These are phyloP conservation scores for Desmodesmus armatus DNA, from an alignment of 139 green algal species.

Conservation along the genomic window DNA sequence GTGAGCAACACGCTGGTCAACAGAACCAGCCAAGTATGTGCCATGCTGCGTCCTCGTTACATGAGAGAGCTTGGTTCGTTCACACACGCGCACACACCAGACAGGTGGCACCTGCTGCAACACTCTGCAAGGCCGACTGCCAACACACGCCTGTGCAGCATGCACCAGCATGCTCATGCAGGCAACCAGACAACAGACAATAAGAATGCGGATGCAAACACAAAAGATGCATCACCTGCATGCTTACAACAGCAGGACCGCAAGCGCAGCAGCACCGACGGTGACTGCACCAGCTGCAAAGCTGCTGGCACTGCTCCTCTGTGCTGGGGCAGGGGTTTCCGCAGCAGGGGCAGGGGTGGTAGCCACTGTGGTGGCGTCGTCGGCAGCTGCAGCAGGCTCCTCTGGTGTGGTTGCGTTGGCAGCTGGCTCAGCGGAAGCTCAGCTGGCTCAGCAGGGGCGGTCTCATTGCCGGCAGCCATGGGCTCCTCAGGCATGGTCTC, in stretches of 20 bases:
- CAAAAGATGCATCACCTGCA: not conserved
- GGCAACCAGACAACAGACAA: not conserved
- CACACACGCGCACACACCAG: too few relatives aligned
- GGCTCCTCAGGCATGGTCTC: not conserved
- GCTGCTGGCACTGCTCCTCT: not conserved
- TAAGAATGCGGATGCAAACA: not conserved
- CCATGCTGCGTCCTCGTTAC: too few relatives aligned
- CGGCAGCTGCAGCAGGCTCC: not conserved
- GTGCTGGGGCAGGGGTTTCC: not conserved
- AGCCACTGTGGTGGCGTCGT: not conserved
- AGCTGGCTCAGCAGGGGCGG: not conserved
- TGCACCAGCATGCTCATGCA: too few relatives aligned
- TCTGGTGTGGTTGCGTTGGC: not conserved
- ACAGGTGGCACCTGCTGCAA: too few relatives aligned
- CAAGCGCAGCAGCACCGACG: constrained; percentile 19
- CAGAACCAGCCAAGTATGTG: too few relatives aligned
- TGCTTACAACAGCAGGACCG: constrained; percentile 24
- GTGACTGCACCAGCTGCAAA: constrained; percentile 6
- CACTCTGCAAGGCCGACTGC: too few relatives aligned
- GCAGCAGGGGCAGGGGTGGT: too few relatives aligned
- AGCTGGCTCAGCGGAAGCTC: not conserved
- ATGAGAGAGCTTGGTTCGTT: too few relatives aligned
- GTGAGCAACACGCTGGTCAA: too few relatives aligned
- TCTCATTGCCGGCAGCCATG: constrained; percentile 14
- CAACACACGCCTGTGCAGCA: too few relatives aligned